Evolutionary conservation across 2,329 filamentous ascomycete genomes (phyloP).

Genomic region (Clonostachys solani): DNA sequence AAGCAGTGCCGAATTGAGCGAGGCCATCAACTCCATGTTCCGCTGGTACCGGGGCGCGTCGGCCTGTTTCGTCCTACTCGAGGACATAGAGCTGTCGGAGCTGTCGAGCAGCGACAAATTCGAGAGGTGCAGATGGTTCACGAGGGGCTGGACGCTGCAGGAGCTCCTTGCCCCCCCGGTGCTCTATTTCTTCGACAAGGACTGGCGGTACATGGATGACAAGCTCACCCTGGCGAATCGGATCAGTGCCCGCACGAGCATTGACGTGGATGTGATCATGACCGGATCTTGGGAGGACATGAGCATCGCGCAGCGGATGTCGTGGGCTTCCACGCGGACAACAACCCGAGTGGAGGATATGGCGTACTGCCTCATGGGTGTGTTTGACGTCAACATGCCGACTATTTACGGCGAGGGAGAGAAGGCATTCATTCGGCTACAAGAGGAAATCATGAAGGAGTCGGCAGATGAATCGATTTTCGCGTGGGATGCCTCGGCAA

Average conservation of each 20-base stretch:
- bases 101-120: no score
- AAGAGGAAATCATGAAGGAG: conserved; percentile 8
- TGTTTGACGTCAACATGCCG: conserved; percentile 13
- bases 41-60: conserved; percentile 7
- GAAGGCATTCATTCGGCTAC: conserved; percentile 7
- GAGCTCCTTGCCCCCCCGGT: conserved; percentile 6
- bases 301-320: conserved; percentile 2
- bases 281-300: neutral
- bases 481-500: conserved; percentile 1
- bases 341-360: conserved; percentile 10
- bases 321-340: conserved; percentile 9
- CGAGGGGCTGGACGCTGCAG: conserved; percentile 8
- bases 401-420: conserved; percentile 12
- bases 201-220: conserved; percentile 12
- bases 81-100: conserved; percentile 1
- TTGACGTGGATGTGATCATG: neutral
- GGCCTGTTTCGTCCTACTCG: conserved; percentile 7
- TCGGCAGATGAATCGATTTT: conserved; percentile 6
- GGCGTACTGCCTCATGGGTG: conserved; percentile 12
- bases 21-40: conserved; percentile 9
- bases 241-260: conserved; percentile 3
- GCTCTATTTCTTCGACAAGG: conserved; percentile 8
- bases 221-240: neutral
- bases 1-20: conserved; percentile 7
- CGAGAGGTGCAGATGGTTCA: conserved; percentile 1